Percentiles rank a stretch among this genome's conserved stretches.
Evolutionary conservation across 176 grass and related monocot species (phyloP).

Genomic region (Triticum dicoccoides): DNA sequence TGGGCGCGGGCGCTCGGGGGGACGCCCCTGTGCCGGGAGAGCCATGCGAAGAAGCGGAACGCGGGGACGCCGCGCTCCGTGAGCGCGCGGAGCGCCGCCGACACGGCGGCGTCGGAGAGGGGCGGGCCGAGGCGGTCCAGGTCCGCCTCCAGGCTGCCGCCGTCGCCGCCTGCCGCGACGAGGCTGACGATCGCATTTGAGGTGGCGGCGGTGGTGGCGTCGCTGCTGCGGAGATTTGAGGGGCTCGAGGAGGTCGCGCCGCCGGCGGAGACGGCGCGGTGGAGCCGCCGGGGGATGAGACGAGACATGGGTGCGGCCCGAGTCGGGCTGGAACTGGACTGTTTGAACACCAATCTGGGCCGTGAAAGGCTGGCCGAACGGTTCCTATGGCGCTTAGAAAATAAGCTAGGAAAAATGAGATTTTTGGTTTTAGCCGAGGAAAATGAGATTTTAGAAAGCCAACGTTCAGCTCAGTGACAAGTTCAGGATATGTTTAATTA

Average conservation of each 20-base stretch:
- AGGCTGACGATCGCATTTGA: constrained; percentile 33
- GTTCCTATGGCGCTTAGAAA: background rate
- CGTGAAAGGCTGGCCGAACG: background rate
- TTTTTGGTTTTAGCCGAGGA: no score
- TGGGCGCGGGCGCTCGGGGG: constrained; percentile 41
- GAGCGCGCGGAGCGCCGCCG: constrained; percentile 38
- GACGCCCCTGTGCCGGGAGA: constrained; percentile 32
- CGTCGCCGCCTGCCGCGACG: constrained; percentile 36
- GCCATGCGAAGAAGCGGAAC: constrained; percentile 64
- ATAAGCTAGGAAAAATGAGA: no score
- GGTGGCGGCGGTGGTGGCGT: background rate
- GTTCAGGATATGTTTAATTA: no score
- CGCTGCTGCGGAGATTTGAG: background rate
- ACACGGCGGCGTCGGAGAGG: constrained; percentile 34
- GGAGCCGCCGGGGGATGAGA: constrained; percentile 22
- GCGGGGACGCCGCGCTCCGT: constrained; percentile 46
- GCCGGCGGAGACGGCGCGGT: background rate
- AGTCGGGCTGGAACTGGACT: background rate
- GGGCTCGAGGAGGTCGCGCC: constrained; percentile 8
- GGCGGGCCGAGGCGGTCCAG: constrained; percentile 43
- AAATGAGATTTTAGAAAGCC: no score
- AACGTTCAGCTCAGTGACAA: no score
- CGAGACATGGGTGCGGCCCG: background rate
- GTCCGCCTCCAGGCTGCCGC: constrained; percentile 39
- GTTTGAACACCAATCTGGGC: background rate